Percentiles rank a stretch among this genome's conserved stretches.
phyloP scores from a whole-genome alignment of 805 yeast species.

The Middelhovenomyces tepae region DNA sequence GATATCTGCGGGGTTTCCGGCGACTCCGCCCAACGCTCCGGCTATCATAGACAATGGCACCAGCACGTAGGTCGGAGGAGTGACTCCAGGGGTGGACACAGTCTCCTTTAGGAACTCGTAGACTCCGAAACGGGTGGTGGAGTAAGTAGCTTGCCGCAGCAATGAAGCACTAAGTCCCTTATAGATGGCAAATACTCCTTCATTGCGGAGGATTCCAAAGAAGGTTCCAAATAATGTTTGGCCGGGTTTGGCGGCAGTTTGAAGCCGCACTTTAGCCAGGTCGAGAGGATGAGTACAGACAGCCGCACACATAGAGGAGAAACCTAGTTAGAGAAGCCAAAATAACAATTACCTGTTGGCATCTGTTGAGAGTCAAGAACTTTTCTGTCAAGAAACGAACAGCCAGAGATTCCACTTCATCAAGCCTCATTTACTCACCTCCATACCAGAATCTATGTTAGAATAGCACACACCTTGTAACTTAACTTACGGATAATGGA shows the following conservation, averaged over 20 bases:
- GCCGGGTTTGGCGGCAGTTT: slow-evolving; percentile 61
- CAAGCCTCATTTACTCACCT: slow-evolving; percentile 20
- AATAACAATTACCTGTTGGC: too few species aligned
- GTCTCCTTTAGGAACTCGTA: slow-evolving; percentile 65
- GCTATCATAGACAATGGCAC: slow-evolving; percentile 78
- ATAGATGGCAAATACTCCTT: slow-evolving; percentile 59
- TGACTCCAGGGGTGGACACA: slow-evolving; percentile 30
- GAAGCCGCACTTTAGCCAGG: slow-evolving; percentile 78
- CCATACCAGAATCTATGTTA: slow-evolving; percentile 35
- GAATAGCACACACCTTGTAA: too few species aligned
- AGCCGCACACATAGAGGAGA: slow-evolving; percentile 34
- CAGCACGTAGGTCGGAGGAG: slow-evolving; percentile 50
- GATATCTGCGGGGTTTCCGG: slow-evolving; percentile 84
- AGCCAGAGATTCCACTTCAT: slow-evolving; percentile 11
- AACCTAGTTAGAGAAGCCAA: too few species aligned
- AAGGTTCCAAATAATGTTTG: slow-evolving; percentile 55
- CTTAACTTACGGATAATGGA: slow-evolving; percentile 24
- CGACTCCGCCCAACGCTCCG: slow-evolving; percentile 76
- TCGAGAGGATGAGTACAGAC: slow-evolving; percentile 64
- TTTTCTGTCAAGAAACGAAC: too few species aligned
- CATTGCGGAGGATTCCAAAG: slow-evolving; percentile 46
- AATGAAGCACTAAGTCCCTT: slow-evolving; percentile 77
- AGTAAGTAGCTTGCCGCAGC: slow-evolving; percentile 79
- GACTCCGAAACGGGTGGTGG: slow-evolving; percentile 79
- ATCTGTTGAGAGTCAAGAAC: too few species aligned